Percentiles rank a stretch among this genome's conserved stretches.
Conservation (phyloP, 345 rosid species). For the Isatis tinctoria region DNA sequence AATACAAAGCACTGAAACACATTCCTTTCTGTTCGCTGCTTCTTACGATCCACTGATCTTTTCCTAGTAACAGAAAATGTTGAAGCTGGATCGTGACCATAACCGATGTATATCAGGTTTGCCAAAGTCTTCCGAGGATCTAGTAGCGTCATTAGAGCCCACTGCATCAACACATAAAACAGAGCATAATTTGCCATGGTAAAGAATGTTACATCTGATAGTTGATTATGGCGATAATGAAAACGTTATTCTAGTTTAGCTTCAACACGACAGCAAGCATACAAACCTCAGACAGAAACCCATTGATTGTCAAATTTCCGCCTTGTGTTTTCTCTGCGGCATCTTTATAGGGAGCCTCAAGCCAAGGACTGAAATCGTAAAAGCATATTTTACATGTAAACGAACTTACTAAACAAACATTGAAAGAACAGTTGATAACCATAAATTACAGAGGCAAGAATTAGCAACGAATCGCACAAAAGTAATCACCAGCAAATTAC, state of each 20-base stretch:
- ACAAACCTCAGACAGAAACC: constrained; percentile 69
- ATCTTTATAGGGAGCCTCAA: constrained; percentile 53
- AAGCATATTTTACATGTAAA: constrained; percentile 20
- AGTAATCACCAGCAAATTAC: constrained; percentile 26
- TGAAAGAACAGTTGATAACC: constrained; percentile 3
- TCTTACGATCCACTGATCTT: constrained; percentile 69
- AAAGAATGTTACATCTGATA: constrained; percentile 4
- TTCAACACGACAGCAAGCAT: constrained; percentile 9
- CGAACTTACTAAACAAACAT: constrained; percentile 17
- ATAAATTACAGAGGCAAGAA: not conserved
- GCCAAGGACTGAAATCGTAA: constrained; percentile 66
- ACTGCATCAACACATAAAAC: constrained; percentile 45
- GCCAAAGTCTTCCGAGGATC: constrained; percentile 63
- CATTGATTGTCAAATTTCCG: constrained; percentile 60
- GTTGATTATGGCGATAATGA: constrained; percentile 11
- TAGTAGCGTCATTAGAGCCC: constrained; percentile 71
- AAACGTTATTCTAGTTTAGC: constrained; percentile 3
- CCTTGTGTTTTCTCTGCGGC: constrained; percentile 61
- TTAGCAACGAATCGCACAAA: not conserved
- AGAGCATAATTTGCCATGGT: constrained; percentile 17
- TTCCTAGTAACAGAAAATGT: constrained; percentile 56
- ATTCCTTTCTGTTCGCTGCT: constrained; percentile 63
- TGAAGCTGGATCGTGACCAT: constrained; percentile 60
- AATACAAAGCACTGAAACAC: constrained; percentile 68
- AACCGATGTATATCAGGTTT: constrained; percentile 67